Evolutionary conservation across 2,329 filamentous ascomycete genomes (phyloP).

Genomic region (Hypoxylon sp.): DNA sequence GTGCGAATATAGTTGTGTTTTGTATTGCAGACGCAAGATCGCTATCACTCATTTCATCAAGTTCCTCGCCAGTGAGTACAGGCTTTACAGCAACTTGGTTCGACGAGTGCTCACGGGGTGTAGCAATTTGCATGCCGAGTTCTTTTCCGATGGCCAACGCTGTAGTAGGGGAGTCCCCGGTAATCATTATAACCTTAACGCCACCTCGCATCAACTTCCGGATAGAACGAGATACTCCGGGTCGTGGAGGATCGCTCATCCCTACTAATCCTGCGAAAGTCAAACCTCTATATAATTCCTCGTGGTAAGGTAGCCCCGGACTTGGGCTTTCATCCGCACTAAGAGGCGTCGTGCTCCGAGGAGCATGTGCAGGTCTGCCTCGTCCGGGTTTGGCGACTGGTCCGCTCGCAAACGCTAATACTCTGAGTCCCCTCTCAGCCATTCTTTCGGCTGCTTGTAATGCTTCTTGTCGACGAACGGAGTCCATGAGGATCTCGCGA

Average conservation of each 20-base stretch:
- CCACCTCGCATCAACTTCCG: slow-evolving; percentile 91
- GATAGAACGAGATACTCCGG: slow-evolving; percentile 91
- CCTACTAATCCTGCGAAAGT: slow-evolving; percentile 94
- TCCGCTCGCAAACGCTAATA: slow-evolving; percentile 94
- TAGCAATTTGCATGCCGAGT: slow-evolving; percentile 88
- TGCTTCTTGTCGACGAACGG: slow-evolving; percentile 79
- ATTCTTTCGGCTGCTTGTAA: slow-evolving; percentile 85
- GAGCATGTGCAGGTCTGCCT: slow-evolving; percentile 57
- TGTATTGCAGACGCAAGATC: slow-evolving; percentile 88
- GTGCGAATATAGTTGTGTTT: slow-evolving; percentile 93
- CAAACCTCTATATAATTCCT: slow-evolving; percentile 85
- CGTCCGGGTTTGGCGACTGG: slow-evolving; percentile 67
- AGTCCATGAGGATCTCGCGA: slow-evolving; percentile 87
- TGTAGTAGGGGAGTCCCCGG: slow-evolving; percentile 94
- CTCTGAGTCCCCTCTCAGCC: slow-evolving; percentile 89
- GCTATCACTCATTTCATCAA: slow-evolving; percentile 91
- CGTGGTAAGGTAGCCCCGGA: slow-evolving; percentile 63
- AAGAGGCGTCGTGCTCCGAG: slow-evolving; percentile 69
- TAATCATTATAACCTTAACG: slow-evolving; percentile 99
- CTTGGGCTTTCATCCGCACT: slow-evolving; percentile 57
- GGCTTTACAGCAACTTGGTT: slow-evolving; percentile 74
- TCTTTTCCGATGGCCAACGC: slow-evolving; percentile 94
- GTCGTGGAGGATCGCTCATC: slow-evolving; percentile 96
- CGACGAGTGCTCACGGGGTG: slow-evolving; percentile 65
- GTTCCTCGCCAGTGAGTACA: slow-evolving; percentile 89